Conservation (phyloP, 352 stramenopile species). For the Pythium dissimile region DNA sequence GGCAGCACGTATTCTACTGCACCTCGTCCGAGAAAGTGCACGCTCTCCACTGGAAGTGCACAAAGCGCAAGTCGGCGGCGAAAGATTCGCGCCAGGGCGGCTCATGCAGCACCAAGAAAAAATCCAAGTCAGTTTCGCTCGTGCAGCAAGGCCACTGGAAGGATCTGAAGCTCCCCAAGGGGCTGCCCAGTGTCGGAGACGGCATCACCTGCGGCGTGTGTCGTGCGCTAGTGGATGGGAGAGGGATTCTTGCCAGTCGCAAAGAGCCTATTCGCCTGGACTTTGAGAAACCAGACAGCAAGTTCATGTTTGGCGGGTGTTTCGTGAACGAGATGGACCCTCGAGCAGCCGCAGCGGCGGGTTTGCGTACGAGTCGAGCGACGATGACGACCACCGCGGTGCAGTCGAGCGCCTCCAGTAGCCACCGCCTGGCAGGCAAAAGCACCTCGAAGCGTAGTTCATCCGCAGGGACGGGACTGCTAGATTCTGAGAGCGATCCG, state of each 20-base stretch:
- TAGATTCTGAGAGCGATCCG: conserved; percentile 18
- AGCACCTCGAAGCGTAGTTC: neutral
- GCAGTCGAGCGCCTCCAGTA: neutral
- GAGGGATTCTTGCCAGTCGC: conserved; percentile 46
- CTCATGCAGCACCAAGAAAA: conserved; percentile 44
- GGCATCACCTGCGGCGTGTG: conserved; percentile 61
- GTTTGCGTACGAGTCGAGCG: conserved; percentile 6
- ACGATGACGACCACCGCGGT: neutral
- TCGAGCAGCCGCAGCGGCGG: neutral
- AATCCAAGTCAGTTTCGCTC: conserved; percentile 43
- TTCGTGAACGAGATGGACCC: conserved; percentile 48
- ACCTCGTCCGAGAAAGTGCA: conserved; percentile 35
- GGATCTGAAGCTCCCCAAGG: conserved; percentile 52
- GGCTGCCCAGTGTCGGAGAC: conserved; percentile 43
- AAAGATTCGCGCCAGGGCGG: conserved; percentile 14
- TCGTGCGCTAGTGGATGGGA: conserved; percentile 39
- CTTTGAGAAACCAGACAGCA: conserved; percentile 56
- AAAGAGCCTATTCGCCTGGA: conserved; percentile 48
- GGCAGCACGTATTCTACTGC: conserved; percentile 81
- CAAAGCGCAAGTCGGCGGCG: conserved; percentile 42
- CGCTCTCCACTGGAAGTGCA: conserved; percentile 77
- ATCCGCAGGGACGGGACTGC: neutral
- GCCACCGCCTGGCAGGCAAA: neutral
- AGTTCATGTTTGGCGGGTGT: conserved; percentile 56
- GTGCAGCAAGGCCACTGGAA: conserved; percentile 55